Base-by-base conservation (phyloP, 2,329 filamentous ascomycete genomes). In the Cladosporium sp. region DNA sequence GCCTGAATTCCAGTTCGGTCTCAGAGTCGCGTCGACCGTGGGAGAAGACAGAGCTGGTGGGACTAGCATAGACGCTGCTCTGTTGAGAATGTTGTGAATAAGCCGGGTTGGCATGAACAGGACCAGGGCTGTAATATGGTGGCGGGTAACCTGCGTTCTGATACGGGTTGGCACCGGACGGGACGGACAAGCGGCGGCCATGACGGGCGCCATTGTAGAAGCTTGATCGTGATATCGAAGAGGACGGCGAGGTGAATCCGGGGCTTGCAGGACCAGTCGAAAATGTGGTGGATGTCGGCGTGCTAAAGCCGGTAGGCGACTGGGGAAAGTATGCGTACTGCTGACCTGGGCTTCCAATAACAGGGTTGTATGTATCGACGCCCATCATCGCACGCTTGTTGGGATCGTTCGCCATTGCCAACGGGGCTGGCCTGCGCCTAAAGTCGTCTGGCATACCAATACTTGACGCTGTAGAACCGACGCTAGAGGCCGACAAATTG, bases 401-500 rank as follows among this genome's bases (percentile, higher is more conserved):
- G 21, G 86, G 85, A 65, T 95, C 91, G 55, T 86, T 85, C 4
- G 89, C 89, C 89, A 96, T 95, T 66, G 94, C 90, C 23, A 97
- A 81, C 0, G 93, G 91, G 26, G 92, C 88, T 6, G 93, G 93
- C 29, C 91, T 86, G 66, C 90, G 87, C 59, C 92, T 86, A 46
- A 85, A 78, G 65, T 92, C 90, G 53, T 88, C 87, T 26, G 84
- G 81, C n/a, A 85, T 80, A 69, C 85, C 88, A 66, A 89, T 89
- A 58, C 83, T 88, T 1, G 91, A 93, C 63, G 87, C 81, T 7
- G 89, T 88, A 0, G 92, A 94, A 29, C 87, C 84, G 71, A 97
- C 92, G 77, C 92, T 97, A 0, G 93, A 97, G 2, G 92, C 88
- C 0, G 93, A 97, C 2, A 97, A 80, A 76, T 97, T 97, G 65